Base-by-base conservation (phyloP, 129 eudicot genomes). In the Ambrosia artemisiifolia region DNA sequence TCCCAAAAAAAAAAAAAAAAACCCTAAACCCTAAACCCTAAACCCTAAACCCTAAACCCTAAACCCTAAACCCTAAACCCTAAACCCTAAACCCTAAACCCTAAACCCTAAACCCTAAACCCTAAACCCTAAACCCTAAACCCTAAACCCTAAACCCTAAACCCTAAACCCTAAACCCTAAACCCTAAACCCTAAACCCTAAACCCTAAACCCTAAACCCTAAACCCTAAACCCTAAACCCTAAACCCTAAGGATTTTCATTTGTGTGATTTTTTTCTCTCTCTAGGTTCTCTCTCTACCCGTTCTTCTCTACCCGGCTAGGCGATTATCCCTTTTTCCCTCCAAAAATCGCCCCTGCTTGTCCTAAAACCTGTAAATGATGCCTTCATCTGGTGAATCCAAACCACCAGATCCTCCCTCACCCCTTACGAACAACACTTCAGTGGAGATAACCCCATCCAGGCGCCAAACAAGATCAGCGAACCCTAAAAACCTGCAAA, bases 31-130 rank as follows among this genome's bases (percentile, higher is more conserved):
- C 69, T 63, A 36, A 62, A 62, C 67, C 69, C 69, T 35, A 38
- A 64, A 64, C 69, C 67, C 69, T 64, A 38, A 64, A 64, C 69
- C 69, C 69, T 64, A 38, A 61, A 62, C 69, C 69, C 69, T 64
- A 38, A 64, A 64, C 69, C 69, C 69, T 64, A 38, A 64, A 64
- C 69, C 69, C 69, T 64, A 38, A 64, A 64, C 69, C 69, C 69
- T 64, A 38, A 64, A 38, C 69, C 69, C 69, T 40, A 38, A 64
- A 36, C 66, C 69, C 69, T 64, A 38, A 64, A 36, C 69, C 69
- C 50, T 36, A 35, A 62, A 34, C 67, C 67, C 47, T 33, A 33
- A 62, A 34, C 67, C 67, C 47, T 33, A 62, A 59, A 34, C 67
- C 67, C 47, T 33, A 35, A 62, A 13, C 67, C 67, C 12, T 4